Evolutionary conservation across 2,329 filamentous ascomycete genomes (phyloP), one percentile per base, ranked within the genome.

Genomic region (Verticillium tricorpus): DNA sequence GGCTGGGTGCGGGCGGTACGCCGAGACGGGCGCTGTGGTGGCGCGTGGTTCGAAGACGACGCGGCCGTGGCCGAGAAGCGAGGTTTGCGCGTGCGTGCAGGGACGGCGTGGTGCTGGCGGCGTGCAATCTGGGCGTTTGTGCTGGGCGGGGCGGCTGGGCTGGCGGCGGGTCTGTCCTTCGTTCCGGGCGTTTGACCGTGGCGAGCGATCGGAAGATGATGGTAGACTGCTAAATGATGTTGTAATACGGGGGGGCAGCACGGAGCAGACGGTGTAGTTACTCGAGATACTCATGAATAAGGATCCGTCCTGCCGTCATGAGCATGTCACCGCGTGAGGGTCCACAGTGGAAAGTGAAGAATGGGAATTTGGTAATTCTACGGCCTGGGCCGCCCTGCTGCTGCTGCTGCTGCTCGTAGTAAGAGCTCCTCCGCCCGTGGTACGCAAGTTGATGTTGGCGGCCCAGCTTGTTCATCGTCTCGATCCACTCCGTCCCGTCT

Each of bases 401-500:
- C n/a, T n/a, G n/a, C 39, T 73, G 71, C 61, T 76, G 72, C 62
- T 75, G 69, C 50, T 75, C 69, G 58, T 77, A 67, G 66, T 84
- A 84, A 84, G n/a, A 84, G 72, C 73, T 89, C 83, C 78, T 97
- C 94, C 2, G 93, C 94, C 94, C 59, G 88, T 86, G 63, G 88
- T 89, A 98, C 93, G 76, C 92, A 95, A 95, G 68, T 90, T 85
- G 81, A 96, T 92, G 74, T 96, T 96, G 55, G 92, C 91, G 31
- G 31, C 90, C 88, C 57, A 97, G 81, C 83, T 99, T 99, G 81
- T 99, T 98, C 79, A 95, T 88, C 59, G 87, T 92, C 66, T 96
- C 97, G 84, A 98, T 92, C 76, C 94, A 86, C 82, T 93, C 97
- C 97, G 76, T 98, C 95, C 95, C 67, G 97, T 89, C 68, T 83